Conservation (phyloP, 78 protist genomes). For the Emiliania huxleyi region DNA sequence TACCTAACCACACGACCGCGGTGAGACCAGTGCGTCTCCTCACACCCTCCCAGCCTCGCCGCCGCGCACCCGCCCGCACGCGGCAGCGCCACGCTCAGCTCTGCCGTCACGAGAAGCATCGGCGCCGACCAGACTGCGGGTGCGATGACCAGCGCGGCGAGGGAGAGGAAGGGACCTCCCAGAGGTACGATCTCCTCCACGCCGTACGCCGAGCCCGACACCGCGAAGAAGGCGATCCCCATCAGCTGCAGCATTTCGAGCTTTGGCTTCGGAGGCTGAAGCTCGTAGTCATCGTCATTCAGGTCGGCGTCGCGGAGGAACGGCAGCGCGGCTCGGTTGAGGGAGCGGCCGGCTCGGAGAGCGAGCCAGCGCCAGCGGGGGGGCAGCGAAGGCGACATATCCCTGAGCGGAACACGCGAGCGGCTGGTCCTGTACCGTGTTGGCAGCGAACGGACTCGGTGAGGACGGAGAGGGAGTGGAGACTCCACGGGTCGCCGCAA, state of each 20-base stretch:
- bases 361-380: neutral
- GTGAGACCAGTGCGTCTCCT: too few relatives aligned
- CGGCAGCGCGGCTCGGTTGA: neutral
- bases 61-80: neutral
- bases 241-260: neutral
- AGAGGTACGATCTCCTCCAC: neutral
- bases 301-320: neutral
- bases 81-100: neutral
- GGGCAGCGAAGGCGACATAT: too few relatives aligned
- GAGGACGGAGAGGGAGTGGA: too few relatives aligned
- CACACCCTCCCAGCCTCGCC: neutral
- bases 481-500: too few relatives aligned
- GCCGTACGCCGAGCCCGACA: slow-evolving; percentile 16
- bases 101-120: neutral
- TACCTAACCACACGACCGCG: too few relatives aligned
- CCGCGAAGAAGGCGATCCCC: slow-evolving; percentile 8
- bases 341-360: too few relatives aligned
- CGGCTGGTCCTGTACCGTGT: too few relatives aligned
- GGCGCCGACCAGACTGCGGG: neutral
- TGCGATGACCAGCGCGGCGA: neutral
- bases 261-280: neutral
- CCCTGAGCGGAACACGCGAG: too few relatives aligned
- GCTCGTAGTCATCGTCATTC: neutral
- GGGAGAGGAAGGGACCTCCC: neutral
- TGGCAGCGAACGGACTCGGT: too few relatives aligned